Evolutionary conservation across 108 stramenopile species (phyloP).

Genomic region (Nitzschia inconspicua): DNA sequence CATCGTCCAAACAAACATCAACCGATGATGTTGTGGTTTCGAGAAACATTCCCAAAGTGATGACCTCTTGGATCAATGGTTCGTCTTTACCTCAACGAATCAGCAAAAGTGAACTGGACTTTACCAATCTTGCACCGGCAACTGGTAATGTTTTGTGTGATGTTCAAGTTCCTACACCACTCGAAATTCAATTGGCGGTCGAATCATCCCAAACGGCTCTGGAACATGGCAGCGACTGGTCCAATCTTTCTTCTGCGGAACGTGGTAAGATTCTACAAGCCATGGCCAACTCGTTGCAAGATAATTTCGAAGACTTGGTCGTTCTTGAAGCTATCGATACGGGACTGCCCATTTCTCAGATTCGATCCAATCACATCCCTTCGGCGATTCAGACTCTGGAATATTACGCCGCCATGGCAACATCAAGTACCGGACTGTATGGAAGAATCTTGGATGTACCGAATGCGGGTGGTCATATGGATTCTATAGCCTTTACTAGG

Average conservation of each 20-base stretch:
- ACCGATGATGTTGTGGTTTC: no score
- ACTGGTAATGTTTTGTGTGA: no score
- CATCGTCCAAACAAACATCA: no score
- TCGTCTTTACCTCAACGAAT: no score
- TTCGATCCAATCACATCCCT: conserved; percentile 18
- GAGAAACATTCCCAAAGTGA: no score
- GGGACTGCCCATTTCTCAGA: conserved; percentile 10
- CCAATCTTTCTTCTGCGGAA: background rate
- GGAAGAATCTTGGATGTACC: conserved; percentile 22
- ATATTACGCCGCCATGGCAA: conserved; percentile 48
- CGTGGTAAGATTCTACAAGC: conserved; percentile 1
- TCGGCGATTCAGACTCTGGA: conserved; percentile 31
- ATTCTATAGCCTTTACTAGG: conserved; percentile 2
- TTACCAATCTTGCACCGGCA: no score
- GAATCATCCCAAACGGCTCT: background rate
- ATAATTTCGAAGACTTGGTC: background rate
- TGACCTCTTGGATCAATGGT: no score
- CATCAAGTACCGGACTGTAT: conserved; percentile 19
- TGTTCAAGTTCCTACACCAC: no score
- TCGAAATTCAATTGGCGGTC: no score
- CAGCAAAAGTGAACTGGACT: no score
- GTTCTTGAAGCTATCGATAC: conserved; percentile 15
- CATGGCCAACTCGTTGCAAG: background rate
- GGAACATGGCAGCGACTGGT: conserved; percentile 7
- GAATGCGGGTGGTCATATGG: conserved; percentile 12